Evolutionary conservation across 306 rosid species (phyloP).

Genomic region (Acacia melanoxylon): DNA sequence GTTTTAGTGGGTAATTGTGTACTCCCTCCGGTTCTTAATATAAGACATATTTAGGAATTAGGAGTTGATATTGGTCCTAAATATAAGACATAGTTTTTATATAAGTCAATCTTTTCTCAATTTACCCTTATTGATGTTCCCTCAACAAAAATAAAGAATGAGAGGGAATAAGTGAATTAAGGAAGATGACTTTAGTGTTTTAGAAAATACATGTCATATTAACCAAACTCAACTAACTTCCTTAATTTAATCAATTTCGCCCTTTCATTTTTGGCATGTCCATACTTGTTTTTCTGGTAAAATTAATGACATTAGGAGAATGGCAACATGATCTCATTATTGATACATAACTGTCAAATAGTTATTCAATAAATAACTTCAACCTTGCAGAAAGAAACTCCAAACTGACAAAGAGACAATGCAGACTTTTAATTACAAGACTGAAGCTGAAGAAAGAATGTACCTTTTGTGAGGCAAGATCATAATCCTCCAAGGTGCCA

Average conservation of each 20-base stretch:
- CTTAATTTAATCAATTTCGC: background rate
- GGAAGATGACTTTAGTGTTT: too few relatives aligned
- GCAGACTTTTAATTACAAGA: background rate
- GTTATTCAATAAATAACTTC: background rate
- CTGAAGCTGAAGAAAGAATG: conserved; percentile 14
- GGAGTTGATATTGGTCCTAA: too few relatives aligned
- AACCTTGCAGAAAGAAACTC: background rate
- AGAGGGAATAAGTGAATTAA: too few relatives aligned
- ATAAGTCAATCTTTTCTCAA: too few relatives aligned
- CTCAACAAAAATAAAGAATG: too few relatives aligned
- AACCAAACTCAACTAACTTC: too few relatives aligned
- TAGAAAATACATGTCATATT: too few relatives aligned
- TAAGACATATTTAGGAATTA: too few relatives aligned
- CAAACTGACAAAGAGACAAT: background rate
- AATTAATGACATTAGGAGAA: background rate
- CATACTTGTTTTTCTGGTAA: background rate
- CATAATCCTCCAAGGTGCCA: conserved; percentile 80
- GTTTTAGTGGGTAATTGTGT: background rate
- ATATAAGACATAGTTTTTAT: too few relatives aligned
- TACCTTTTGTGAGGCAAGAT: conserved; percentile 80
- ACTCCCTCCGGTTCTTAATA: too few relatives aligned
- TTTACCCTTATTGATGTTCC: too few relatives aligned
- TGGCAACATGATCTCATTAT: background rate
- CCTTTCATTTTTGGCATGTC: background rate
- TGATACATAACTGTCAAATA: background rate